These are phyloP conservation scores for Schizosaccharomyces versatilis DNA, from an alignment of 1,139 yeast species.

Conservation along the genomic window DNA sequence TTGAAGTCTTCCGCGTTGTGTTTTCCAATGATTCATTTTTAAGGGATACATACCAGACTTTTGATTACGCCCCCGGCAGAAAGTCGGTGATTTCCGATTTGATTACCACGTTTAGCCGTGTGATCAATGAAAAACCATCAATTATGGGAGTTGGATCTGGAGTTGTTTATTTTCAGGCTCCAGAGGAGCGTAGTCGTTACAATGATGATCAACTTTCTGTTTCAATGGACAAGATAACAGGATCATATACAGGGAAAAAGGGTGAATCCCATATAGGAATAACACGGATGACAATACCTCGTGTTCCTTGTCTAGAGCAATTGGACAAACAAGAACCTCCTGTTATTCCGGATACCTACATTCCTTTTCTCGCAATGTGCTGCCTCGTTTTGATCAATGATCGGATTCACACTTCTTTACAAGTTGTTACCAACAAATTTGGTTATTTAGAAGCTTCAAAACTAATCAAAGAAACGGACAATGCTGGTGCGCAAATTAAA, in stretches of 20 bases:
- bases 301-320: slow-evolving; percentile 1
- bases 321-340: slow-evolving; percentile 3
- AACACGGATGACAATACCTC: background rate
- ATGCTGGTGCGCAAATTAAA: too few species aligned
- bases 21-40: background rate
- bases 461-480: too few species aligned
- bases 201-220: background rate
- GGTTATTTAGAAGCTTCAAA: too few species aligned
- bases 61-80: background rate
- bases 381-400: background rate
- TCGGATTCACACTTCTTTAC: background rate
- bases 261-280: background rate
- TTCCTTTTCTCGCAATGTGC: background rate
- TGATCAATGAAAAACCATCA: background rate
- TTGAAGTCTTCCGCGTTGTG: background rate
- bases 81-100: background rate
- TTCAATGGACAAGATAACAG: background rate
- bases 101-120: background rate
- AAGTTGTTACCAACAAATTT: too few species aligned
- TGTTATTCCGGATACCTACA: background rate
- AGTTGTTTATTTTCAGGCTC: background rate
- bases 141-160: background rate
- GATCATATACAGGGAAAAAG: background rate
- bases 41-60: background rate
- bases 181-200: background rate